Evolutionary conservation across 805 yeast species (phyloP), one percentile per base, ranked within the genome.

Genomic region (Vanderwaltozyma verrucispora): DNA sequence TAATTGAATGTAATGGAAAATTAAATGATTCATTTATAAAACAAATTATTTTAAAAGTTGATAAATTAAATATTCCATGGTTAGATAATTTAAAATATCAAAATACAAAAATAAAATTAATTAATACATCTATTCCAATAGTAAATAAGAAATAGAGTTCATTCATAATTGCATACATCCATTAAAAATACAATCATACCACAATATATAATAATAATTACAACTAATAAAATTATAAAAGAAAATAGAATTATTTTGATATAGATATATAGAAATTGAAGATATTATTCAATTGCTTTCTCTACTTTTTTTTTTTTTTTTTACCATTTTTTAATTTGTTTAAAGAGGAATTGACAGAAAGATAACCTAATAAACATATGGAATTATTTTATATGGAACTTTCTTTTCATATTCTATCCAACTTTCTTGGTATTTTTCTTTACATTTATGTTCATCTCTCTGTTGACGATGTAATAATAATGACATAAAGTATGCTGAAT

Each of bases 401-500:
- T 61, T 54, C 41, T 59, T 66, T 62, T 83, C 84, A 60, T 92
- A 92, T 60, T 80, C 77, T 37, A 67, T 72, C 98, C 98, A 92
- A 30, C 77, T 71, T 45, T 79, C 69, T 13, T 94, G 94, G 52
- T 92, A 92, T 65, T 92, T 92, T 24, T 62, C 74, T 28, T 78
- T 68, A 58, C 98, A 92, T 59, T 92, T 88, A 35, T 79, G 81
- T 53, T 89, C 97, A 62, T 92, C 98, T 59, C 98, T 74, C 20
- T 63, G 63, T 60, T 89, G 96, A 57, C 98, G 77, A 59, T 92
- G 97, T 25, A 92, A 56, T 45, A 92, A 68, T 53, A 92, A 70
- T 4, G 77, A 66, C 1, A 83, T 89, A 63, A 92, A 92, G 61
- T 85, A 92, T 16, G 80, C 54, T 28, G 81, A 80, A 54, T 85